Percentiles rank a stretch among this genome's conserved stretches.
phyloP scores from a whole-genome alignment of 192 early-diverging fungal genomes.

The Jimgerdemannia flammicorona region DNA sequence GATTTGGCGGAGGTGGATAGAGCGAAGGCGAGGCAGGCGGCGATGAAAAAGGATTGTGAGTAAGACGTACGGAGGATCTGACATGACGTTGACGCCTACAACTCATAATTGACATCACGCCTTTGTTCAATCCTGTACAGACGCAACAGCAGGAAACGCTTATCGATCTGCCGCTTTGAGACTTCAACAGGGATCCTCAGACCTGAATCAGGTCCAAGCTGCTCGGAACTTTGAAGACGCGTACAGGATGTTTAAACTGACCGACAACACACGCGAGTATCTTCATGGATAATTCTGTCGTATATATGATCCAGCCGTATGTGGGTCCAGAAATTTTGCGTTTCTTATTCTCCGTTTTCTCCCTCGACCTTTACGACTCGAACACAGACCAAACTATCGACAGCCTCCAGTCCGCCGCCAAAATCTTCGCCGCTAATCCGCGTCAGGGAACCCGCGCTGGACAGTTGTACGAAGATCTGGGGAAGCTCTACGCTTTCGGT shows the following conservation, averaged over 20 bases:
- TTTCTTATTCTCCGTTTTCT: not conserved
- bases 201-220: not conserved
- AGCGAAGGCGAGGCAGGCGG: not conserved
- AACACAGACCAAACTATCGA: not conserved
- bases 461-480: not conserved
- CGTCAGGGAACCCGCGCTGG: not conserved
- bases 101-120: too few relatives aligned
- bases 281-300: not conserved
- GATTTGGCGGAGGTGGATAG: not conserved
- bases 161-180: not conserved
- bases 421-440: not conserved
- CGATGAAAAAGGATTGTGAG: not conserved
- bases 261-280: not conserved
- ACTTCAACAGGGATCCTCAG: not conserved
- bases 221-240: not conserved
- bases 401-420: not conserved
- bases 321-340: not conserved
- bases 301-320: too few relatives aligned
- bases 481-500: not conserved
- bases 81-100: too few relatives aligned
- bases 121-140: not conserved
- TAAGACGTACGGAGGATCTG: not conserved
- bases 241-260: not conserved
- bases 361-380: not conserved
- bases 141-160: not conserved